A percentile compares a stretch with the other conserved stretches of the same genome.
Conservation (phyloP, 176 grass and related monocot genomes). For the Guadua angustifolia region DNA sequence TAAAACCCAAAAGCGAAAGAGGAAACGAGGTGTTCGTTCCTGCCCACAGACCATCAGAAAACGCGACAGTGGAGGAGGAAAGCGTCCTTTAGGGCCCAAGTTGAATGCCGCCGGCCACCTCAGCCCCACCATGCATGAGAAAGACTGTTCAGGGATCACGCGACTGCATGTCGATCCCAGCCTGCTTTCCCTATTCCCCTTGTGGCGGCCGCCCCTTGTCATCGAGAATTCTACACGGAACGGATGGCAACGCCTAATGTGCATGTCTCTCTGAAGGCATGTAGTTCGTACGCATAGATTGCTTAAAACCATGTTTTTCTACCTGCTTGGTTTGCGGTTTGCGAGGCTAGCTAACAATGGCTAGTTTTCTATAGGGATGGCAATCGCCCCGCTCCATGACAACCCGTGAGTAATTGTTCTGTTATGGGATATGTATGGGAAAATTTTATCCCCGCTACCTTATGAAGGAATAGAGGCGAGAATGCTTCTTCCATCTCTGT, state of each 20-base stretch:
- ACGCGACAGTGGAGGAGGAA: not conserved
- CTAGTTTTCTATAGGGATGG: no score
- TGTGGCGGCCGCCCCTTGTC: no score
- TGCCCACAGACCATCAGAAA: not conserved
- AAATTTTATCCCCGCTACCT: no score
- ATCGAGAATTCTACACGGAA: not conserved
- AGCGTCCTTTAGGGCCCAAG: conserved; percentile 30
- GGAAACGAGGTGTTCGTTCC: not conserved
- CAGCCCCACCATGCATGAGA: not conserved
- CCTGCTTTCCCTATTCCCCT: not conserved
- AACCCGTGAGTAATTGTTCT: no score
- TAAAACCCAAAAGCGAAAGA: not conserved
- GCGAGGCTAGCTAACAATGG: not conserved
- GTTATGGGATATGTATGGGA: no score
- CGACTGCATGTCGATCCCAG: not conserved
- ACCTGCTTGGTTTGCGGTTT: not conserved
- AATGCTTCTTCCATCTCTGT: no score
- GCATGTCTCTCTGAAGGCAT: not conserved
- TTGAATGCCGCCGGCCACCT: not conserved
- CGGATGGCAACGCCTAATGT: not conserved
- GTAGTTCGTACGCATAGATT: not conserved
- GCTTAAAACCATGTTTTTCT: not conserved
- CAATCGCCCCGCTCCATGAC: no score
- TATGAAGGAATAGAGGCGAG: no score
- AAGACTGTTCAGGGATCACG: not conserved